Base-by-base conservation (phyloP, 345 rosid genomes). In the Limnanthes douglasii region DNA sequence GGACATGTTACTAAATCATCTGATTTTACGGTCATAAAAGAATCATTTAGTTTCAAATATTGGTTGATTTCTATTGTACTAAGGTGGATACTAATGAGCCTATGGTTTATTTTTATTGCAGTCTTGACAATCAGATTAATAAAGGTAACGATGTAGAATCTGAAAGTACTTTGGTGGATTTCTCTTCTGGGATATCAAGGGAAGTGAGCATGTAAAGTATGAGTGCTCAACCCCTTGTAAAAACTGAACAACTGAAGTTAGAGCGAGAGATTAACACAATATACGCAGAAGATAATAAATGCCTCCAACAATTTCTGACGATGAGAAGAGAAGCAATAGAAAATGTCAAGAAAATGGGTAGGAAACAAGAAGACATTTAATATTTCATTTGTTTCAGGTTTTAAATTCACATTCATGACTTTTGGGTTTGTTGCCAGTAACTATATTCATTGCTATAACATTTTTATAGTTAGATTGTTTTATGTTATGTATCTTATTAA, bases 311-410 rank as follows among this genome's bases (percentile, higher is more conserved):
- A 53, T 71, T 83, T 5, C 4, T 51, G 55, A 74, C 56, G 71
- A 45, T 62, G 53, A 72, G 73, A 46, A 86, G 75, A 41, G 92
- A 65, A 44, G 90, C 76, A 9, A 60, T 70, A 31, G 75, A 55
- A 45, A 59, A 48, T 38, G 79, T 73, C 41, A 68, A 64, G 37
- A 65, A 53, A 60, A 56, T 78, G 95, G 95, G 37, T 62, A 5
- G 28, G 49, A 11, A 65, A 57, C 62, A 73, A 66, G 59, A 68
- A 61, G 42, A 46, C 47, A 16, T 49, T 51, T n/a, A n/a, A n/a
- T n/a, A n/a, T n/a, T n/a, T n/a, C n/a, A n/a, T n/a, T n/a, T n/a
- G n/a, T n/a, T n/a, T n/a, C n/a, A n/a, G n/a, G n/a, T n/a, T n/a
- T n/a, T n/a, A n/a, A n/a, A n/a, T n/a, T n/a, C n/a, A n/a, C n/a